Evolutionary conservation across 2,329 filamentous ascomycete species (phyloP), one percentile per base, ranked within the genome.

Genomic region (Trichoderma koningii): DNA sequence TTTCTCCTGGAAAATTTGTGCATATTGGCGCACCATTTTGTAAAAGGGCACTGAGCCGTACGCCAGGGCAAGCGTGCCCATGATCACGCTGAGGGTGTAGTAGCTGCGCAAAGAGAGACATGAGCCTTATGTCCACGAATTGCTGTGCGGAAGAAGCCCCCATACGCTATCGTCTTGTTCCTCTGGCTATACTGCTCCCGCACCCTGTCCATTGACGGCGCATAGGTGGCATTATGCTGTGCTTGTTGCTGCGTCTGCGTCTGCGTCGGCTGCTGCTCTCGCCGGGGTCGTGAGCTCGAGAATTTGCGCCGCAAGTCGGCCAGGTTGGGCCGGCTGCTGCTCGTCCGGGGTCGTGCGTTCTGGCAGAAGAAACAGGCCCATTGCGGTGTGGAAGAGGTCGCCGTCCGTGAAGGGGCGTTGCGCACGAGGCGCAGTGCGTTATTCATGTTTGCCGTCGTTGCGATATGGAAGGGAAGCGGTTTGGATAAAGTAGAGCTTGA

Each of bases 11-110:
- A 12, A 21, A 12, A 21, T 2, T 34, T n/a, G 23, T 9, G 48
- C 28, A 1, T 1, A 5, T 0, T 17, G 19, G 6, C 50, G 19
- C 76, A 91, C 89, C 89, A 93, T 94, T 77, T 94, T 94, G 78
- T 96, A 96, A 75, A 95, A 80, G 1, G 92, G 92, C 55, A 95
- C 92, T 12, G 90, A 92, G 70, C 91, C 91, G 73, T 95, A 95
- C 1, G 90, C 90, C 42, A 95, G 79, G 3, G 90, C 90, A 21
- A 93, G 88, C 5, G 91, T 93, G 63, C 89, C 91, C 60, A 95
- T 79, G 65, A 94, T 92, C 67, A 92, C 81, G 74, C 89, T 92
- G 68, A 93, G 77, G 15, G 88, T 86, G 75, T 94, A 95, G 79
- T 87, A 89, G 76, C 87, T 90, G 26, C 26, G 63, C 48, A 45